phyloP scores from a whole-genome alignment of 2,329 filamentous ascomycete species.

The Teratosphaeria viscida region DNA sequence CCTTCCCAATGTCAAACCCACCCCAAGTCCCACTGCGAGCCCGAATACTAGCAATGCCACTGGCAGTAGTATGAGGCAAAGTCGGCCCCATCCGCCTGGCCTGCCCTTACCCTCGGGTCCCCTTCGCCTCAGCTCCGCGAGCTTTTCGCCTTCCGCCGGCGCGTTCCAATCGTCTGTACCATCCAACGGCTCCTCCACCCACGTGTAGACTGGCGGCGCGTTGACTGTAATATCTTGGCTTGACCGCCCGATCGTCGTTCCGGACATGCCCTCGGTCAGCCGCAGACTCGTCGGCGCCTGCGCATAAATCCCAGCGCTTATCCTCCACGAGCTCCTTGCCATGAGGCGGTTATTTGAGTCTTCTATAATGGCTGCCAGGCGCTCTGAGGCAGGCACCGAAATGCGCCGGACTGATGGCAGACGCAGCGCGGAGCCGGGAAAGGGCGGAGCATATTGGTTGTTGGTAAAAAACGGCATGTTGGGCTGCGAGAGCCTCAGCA shows the following conservation, averaged over 20 bases:
- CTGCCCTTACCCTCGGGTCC: conserved; percentile 5
- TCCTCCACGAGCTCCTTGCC: background rate
- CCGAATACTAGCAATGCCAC: conserved; percentile 28
- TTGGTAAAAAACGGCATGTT: background rate
- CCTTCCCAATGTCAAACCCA: conserved; percentile 21
- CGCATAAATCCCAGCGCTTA: background rate
- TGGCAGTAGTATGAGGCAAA: conserved; percentile 27
- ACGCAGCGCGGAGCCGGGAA: conserved; percentile 4
- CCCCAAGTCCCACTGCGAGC: conserved; percentile 30
- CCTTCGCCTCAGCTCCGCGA: conserved; percentile 15
- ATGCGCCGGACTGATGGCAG: conserved; percentile 10
- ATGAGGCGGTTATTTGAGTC: background rate
- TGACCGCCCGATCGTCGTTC: background rate
- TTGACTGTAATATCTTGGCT: conserved; percentile 9
- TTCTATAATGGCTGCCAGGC: conserved; percentile 12
- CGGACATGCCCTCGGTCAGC: background rate
- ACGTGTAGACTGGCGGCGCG: conserved; percentile 19
- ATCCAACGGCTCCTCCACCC: conserved; percentile 9
- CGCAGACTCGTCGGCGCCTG: background rate
- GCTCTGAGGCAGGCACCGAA: conserved; percentile 5
- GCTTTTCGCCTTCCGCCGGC: conserved; percentile 21
- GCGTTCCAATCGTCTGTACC: conserved; percentile 7
- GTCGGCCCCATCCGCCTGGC: conserved; percentile 30
- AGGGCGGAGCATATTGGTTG: background rate
- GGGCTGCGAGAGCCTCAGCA: background rate